Evolutionary conservation across 768 basidiomycete genomes (phyloP), one percentile per base, ranked within the genome.

Genomic region (Amanita fuliginea): DNA sequence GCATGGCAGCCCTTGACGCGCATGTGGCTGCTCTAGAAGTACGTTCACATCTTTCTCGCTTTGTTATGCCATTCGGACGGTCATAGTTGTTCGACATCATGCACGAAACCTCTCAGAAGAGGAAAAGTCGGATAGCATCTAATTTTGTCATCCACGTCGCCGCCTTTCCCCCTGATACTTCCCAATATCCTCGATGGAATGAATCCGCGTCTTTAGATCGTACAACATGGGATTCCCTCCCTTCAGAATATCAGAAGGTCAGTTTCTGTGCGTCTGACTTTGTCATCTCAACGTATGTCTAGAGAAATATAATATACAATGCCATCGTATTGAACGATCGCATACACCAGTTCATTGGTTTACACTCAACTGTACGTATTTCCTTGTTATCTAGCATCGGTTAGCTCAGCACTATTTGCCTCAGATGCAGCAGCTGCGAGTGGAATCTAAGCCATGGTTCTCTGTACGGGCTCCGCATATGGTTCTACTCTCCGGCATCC

Each of bases 1-100:
- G 83, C 1, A 73, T 85, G 74, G 80, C 82, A 22, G 79, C 80
- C 3, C 64, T 88, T 6, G 86, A 88, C 51, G 86, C 80, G 6
- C 60, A 85, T 10, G 79, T 83, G 11, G 80, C 83, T 14, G 80
- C 78, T 28, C 62, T 86, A 19, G 84, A 87, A 71, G 84, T 85
- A 47, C 47, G 66, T 36, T 6, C 28, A 13, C 24, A 56, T 37
- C 18, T 10, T 30, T 11, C 9, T 36, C 30, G 30, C 13, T 30
- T 30, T 24, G 3, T 35, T 36, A 16, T 3, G 34, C 16, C 2
- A 16, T 19, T 8, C 47, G 22, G 33, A 40, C 32, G 37, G 18
- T 6, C 32, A 37, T 33, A 74, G 72, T 54, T 76, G 22, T 75
- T 72, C 55, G 70, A 68, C 55, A 70, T 69, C 33, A 72, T 67